A percentile compares a stretch with the other conserved stretches of the same genome.
phyloP scores from a whole-genome alignment of 2,329 filamentous ascomycete species.

The Corynespora cassiicola region DNA sequence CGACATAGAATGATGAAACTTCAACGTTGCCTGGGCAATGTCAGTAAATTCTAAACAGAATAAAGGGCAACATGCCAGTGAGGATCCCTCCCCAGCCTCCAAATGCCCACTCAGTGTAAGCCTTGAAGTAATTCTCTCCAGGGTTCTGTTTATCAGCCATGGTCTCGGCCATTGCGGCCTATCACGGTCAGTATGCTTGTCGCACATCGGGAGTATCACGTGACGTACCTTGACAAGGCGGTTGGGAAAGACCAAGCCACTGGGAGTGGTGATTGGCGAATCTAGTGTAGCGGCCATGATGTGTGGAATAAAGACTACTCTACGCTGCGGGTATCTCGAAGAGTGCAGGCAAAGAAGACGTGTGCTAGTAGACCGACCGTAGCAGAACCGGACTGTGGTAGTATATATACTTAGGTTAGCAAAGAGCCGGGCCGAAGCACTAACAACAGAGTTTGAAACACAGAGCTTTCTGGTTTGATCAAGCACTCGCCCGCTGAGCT shows the following conservation, averaged over 20 bases:
- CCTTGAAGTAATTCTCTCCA: conserved; percentile 53
- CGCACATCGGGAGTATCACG: conserved; percentile 50
- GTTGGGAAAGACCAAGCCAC: conserved; percentile 41
- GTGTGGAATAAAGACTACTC: too few relatives aligned
- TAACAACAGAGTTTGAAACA: too few relatives aligned
- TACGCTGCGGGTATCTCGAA: too few relatives aligned
- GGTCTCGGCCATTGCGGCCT: conserved; percentile 37
- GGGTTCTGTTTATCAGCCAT: conserved; percentile 24
- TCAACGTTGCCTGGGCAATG: conserved; percentile 62
- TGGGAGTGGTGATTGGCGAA: conserved; percentile 27
- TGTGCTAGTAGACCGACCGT: too few relatives aligned
- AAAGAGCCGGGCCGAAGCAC: too few relatives aligned
- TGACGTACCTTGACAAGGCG: conserved; percentile 49
- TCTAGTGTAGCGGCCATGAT: conserved; percentile 16
- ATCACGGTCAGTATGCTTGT: conserved; percentile 50
- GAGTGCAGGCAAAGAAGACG: too few relatives aligned
- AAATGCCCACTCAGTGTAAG: conserved; percentile 58
- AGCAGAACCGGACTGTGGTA: too few relatives aligned
- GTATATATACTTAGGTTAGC: too few relatives aligned
- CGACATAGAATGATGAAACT: conserved; percentile 65
- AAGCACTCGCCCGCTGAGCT: too few relatives aligned
- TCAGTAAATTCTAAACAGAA: not conserved
- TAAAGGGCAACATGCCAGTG: conserved; percentile 45
- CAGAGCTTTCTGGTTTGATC: too few relatives aligned
- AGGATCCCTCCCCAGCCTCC: conserved; percentile 54